Evolutionary conservation across 805 yeast genomes (phyloP).

Genomic region (Zygosaccharomyces pseudorouxii): DNA sequence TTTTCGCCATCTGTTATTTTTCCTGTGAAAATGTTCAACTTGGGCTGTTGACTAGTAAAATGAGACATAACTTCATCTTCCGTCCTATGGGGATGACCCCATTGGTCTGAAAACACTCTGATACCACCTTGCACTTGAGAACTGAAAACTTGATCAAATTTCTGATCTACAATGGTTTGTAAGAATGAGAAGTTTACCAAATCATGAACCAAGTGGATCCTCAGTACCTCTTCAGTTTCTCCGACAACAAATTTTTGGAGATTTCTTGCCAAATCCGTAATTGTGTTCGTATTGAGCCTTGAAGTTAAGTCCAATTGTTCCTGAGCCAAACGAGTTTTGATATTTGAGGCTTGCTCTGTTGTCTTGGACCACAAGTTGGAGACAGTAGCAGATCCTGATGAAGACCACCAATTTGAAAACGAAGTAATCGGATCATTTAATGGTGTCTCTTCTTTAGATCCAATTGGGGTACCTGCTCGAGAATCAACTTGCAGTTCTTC

Average conservation of each 20-base stretch:
- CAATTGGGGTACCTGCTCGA: conserved; percentile 15
- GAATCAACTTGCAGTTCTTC: conserved; percentile 23
- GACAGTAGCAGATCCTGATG: conserved; percentile 62
- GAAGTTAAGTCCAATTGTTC: conserved; percentile 34
- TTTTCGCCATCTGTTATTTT: conserved; percentile 81
- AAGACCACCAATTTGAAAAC: conserved; percentile 70
- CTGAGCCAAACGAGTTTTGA: conserved; percentile 36
- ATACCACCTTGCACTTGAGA: conserved; percentile 76
- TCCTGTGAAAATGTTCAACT: conserved; percentile 70
- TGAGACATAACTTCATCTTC: background rate
- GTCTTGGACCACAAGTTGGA: conserved; percentile 64
- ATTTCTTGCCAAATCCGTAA: conserved; percentile 33
- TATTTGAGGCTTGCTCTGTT: conserved; percentile 41
- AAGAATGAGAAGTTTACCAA: conserved; percentile 48
- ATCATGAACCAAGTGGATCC: conserved; percentile 65
- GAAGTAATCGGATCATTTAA: conserved; percentile 59
- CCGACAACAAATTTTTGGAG: conserved; percentile 34
- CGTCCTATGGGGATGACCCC: conserved; percentile 34
- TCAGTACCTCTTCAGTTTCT: conserved; percentile 50
- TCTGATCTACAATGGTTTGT: conserved; percentile 39
- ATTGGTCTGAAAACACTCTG: conserved; percentile 53
- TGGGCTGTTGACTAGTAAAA: conserved; percentile 30
- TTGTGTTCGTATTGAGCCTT: conserved; percentile 24
- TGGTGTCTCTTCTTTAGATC: conserved; percentile 20
- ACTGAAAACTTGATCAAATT: conserved; percentile 58